Percentiles rank a stretch among this genome's conserved stretches.
Evolutionary conservation across 116 monocot genomes (phyloP).

Genomic region (Zostera marina): DNA sequence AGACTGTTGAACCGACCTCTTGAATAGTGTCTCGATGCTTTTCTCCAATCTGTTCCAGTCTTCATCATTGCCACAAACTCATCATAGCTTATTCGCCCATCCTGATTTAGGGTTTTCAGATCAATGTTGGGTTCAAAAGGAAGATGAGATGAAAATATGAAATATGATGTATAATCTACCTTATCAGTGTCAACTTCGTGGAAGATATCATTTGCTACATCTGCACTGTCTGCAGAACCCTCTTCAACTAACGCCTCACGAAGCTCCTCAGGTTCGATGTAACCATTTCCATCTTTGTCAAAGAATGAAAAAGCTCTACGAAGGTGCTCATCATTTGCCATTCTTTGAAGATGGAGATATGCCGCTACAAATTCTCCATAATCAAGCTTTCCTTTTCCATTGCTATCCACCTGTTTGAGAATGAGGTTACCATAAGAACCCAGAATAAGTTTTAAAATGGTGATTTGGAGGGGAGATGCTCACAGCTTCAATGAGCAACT

Average conservation of each 20-base stretch:
- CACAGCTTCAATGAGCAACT: conserved; percentile 27
- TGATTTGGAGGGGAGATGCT: background rate
- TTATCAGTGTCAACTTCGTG: conserved; percentile 95
- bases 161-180: conserved; percentile 20
- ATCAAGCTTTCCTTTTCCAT: conserved; percentile 65
- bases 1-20: conserved; percentile 67
- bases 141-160: background rate
- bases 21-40: conserved; percentile 72
- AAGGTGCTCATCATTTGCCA: conserved; percentile 91
- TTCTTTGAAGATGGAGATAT: conserved; percentile 74
- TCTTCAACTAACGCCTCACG: conserved; percentile 70
- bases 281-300: conserved; percentile 82
- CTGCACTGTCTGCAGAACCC: conserved; percentile 47
- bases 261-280: conserved; percentile 75
- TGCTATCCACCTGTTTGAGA: conserved; percentile 55
- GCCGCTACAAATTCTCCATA: conserved; percentile 89
- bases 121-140: background rate
- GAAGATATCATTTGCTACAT: conserved; percentile 74
- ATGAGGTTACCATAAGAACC: too few relatives aligned
- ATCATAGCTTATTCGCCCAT: conserved; percentile 62
- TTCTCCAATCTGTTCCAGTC: conserved; percentile 73
- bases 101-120: conserved; percentile 13
- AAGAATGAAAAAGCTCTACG: conserved; percentile 70
- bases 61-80: conserved; percentile 88
- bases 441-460: too few relatives aligned